phyloP scores from a whole-genome alignment of 179 eudicot genomes.

The Silene coronaria region DNA sequence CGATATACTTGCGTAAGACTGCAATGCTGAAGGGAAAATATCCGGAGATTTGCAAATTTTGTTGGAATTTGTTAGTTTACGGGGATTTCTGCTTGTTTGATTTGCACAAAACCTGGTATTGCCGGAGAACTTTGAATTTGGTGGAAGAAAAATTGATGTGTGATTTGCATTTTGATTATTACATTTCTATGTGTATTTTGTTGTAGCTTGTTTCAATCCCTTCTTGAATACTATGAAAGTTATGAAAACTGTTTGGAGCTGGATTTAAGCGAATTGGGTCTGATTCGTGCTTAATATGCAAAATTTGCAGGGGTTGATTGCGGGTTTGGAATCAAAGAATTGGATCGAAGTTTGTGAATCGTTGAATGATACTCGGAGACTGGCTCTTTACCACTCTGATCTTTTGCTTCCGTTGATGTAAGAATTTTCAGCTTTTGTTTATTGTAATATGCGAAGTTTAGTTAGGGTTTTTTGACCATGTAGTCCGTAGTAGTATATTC shows the following conservation, averaged over 20 bases:
- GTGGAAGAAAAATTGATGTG: background rate
- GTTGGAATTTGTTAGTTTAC: background rate
- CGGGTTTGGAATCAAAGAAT: slow-evolving; percentile 82
- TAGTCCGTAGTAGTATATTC: background rate
- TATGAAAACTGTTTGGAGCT: too few species aligned
- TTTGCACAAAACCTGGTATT: background rate
- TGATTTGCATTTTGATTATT: background rate
- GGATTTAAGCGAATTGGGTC: slow-evolving; percentile 15
- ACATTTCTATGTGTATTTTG: background rate
- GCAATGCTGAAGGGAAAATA: background rate
- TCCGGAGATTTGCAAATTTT: background rate
- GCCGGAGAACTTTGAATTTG: background rate
- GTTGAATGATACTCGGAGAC: slow-evolving; percentile 59
- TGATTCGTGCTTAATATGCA: background rate
- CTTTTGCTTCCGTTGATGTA: slow-evolving; percentile 74
- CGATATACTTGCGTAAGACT: too few species aligned
- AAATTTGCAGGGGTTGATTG: slow-evolving; percentile 52
- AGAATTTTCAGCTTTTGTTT: slow-evolving; percentile 19
- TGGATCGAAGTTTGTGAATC: slow-evolving; percentile 86
- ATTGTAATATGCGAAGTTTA: background rate
- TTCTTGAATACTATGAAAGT: background rate
- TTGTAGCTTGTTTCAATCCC: background rate
- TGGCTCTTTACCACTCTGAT: slow-evolving; percentile 55
- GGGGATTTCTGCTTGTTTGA: slow-evolving; percentile 1
- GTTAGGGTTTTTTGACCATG: too few species aligned